A percentile compares a stretch with the other conserved stretches of the same genome.
phyloP scores from a whole-genome alignment of 257 asterid genomes.

The Lycium ferocissimum region DNA sequence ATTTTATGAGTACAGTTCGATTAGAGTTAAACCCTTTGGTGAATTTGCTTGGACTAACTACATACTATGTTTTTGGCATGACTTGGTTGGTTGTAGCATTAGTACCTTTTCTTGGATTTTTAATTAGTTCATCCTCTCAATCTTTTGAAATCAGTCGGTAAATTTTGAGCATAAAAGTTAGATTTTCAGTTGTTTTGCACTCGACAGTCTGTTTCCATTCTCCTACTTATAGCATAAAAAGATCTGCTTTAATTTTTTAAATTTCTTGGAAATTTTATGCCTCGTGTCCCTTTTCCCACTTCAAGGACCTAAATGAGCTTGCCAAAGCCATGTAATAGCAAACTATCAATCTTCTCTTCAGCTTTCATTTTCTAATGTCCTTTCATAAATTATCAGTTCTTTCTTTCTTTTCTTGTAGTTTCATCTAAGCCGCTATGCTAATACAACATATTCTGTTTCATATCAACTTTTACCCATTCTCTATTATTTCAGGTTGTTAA shows the following conservation, averaged over 20 bases:
- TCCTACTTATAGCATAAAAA: conserved; percentile 8
- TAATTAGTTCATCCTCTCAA: not conserved
- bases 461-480: not conserved
- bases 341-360: not conserved
- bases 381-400: not conserved
- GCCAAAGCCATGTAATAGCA: conserved; percentile 3
- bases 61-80: not conserved
- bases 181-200: conserved; percentile 3
- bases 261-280: conserved; percentile 24
- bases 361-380: conserved; percentile 2
- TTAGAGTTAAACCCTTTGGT: not conserved
- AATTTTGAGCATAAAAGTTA: not conserved
- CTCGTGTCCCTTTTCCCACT: not conserved
- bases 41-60: conserved; percentile 18
- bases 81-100: not conserved
- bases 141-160: conserved; percentile 6
- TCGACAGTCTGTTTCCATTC: not conserved
- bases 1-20: not conserved
- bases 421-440: conserved; percentile 10
- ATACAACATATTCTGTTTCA: not conserved
- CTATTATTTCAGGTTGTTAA: conserved; percentile 73
- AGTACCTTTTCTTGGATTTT: conserved; percentile 7
- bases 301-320: conserved; percentile 17
- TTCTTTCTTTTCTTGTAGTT: not conserved
- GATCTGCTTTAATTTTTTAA: not conserved